A percentile compares a stretch with the other conserved stretches of the same genome.
phyloP scores from a whole-genome alignment of 768 basidiomycete genomes.

The Tricholoma hemisulphureum region DNA sequence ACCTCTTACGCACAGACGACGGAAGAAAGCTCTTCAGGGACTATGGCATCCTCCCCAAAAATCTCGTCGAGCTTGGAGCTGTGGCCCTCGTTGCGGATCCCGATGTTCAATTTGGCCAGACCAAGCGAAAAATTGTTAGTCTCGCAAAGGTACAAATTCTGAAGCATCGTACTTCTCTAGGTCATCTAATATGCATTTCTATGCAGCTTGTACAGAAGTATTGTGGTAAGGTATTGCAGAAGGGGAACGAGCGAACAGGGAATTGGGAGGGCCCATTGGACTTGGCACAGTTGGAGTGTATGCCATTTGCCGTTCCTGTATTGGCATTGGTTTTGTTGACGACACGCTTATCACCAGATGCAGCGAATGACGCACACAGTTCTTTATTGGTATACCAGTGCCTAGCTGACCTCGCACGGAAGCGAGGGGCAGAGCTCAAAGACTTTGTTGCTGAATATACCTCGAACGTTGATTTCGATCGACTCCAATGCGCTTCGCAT shows the following conservation, averaged over 20 bases:
- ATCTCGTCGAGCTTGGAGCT: constrained; percentile 35
- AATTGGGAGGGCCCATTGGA: constrained; percentile 35
- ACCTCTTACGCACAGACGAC: constrained; percentile 24
- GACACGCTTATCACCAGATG: constrained; percentile 24
- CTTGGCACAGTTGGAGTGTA: constrained; percentile 29
- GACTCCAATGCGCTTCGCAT: neutral
- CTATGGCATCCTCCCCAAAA: constrained; percentile 35
- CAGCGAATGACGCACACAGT: constrained; percentile 39
- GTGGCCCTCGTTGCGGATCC: constrained; percentile 32
- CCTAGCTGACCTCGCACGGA: constrained; percentile 25
- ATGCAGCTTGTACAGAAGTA: constrained; percentile 32
- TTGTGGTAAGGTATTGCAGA: constrained; percentile 29
- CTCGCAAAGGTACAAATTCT: constrained; percentile 30
- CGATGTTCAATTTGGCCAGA: constrained; percentile 2
- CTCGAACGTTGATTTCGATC: constrained; percentile 3
- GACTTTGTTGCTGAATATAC: constrained; percentile 1
- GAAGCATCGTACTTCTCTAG: neutral
- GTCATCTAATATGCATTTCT: neutral
- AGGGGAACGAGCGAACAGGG: constrained; percentile 28
- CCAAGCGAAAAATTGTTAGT: constrained; percentile 28
- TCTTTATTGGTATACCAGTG: constrained; percentile 29
- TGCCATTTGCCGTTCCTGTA: neutral
- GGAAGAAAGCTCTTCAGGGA: constrained; percentile 38
- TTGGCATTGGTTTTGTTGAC: neutral
- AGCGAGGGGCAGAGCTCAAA: constrained; percentile 17